Conservation (phyloP, 208 protist genomes). For the Sergeia podlipaevii region DNA sequence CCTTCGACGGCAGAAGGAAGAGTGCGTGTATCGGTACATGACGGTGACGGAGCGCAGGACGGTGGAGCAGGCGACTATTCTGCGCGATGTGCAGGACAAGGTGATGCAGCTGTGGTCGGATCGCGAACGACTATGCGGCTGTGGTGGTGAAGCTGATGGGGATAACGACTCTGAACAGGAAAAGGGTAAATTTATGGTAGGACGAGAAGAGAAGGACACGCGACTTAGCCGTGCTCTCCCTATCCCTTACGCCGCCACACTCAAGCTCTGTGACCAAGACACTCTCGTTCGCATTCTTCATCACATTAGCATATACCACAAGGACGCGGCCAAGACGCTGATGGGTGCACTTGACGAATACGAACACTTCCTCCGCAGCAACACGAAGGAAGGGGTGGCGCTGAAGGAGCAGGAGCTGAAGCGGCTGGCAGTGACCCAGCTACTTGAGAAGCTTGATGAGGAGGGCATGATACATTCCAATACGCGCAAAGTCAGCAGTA, state of each 20-base stretch:
- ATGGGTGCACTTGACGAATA: constrained; percentile 55
- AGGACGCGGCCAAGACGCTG: constrained; percentile 22
- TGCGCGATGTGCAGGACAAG: constrained; percentile 48
- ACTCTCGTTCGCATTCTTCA: constrained; percentile 54
- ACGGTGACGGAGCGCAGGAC: constrained; percentile 37
- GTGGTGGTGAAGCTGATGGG: too few relatives aligned
- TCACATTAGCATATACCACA: constrained; percentile 36
- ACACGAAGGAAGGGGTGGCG: constrained; percentile 39
- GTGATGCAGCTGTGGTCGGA: constrained; percentile 43
- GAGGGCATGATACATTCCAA: constrained; percentile 34
- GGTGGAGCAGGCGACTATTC: constrained; percentile 56
- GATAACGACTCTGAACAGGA: too few relatives aligned
- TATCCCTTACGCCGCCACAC: constrained; percentile 16
- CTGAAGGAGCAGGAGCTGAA: constrained; percentile 16
- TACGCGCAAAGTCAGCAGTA: constrained; percentile 9
- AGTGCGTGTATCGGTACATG: constrained; percentile 34
- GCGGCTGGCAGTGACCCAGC: constrained; percentile 18
- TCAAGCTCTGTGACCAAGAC: constrained; percentile 46
- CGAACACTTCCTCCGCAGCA: constrained; percentile 28
- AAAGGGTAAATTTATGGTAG: constrained; percentile 8
- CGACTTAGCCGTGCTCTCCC: constrained; percentile 32
- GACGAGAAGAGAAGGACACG: constrained; percentile 31
- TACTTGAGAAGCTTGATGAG: constrained; percentile 52
- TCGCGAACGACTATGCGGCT: too few relatives aligned
- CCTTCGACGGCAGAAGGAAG: constrained; percentile 34